Conservation (phyloP, 2,329 filamentous ascomycete genomes). For the Pseudogymnoascus pannorum region DNA sequence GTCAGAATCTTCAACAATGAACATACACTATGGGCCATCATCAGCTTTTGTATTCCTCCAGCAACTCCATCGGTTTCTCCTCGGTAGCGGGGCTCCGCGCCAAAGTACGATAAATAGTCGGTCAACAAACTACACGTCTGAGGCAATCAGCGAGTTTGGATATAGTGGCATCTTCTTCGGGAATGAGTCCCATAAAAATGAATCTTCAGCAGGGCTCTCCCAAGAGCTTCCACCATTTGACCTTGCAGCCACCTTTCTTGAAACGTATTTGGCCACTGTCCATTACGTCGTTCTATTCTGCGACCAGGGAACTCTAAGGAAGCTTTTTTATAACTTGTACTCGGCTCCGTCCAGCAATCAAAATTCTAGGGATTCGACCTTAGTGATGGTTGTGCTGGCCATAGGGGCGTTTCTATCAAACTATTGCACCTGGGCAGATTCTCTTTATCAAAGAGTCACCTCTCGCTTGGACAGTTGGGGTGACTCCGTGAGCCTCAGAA, state of each 20-base stretch:
- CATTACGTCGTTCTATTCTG: constrained; percentile 3
- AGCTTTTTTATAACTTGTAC: constrained; percentile 1
- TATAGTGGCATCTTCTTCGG: constrained; percentile 11
- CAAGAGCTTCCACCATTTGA: neutral
- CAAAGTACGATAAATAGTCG: constrained; percentile 7
- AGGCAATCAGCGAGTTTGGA: constrained; percentile 11
- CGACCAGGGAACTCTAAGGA: neutral
- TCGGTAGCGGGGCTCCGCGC: neutral
- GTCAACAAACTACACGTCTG: constrained; percentile 6
- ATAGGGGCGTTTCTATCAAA: constrained; percentile 11
- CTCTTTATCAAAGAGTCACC: neutral
- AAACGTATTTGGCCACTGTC: neutral
- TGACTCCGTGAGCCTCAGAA: constrained; percentile 7
- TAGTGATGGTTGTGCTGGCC: constrained; percentile 8
- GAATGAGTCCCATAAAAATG: neutral
- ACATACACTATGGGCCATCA: constrained; percentile 12
- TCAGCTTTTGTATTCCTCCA: constrained; percentile 11
- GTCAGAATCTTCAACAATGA: constrained; percentile 9
- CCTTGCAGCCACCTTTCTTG: constrained; percentile 9
- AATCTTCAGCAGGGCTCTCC: neutral
- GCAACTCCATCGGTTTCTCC: constrained; percentile 12
- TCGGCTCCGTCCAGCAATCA: neutral
- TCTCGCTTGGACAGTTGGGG: neutral
- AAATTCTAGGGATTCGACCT: constrained; percentile 6
- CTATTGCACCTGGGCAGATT: constrained; percentile 2